phyloP scores from a whole-genome alignment of 2,329 filamentous ascomycete genomes.

The Trichoderma endophyticum region DNA sequence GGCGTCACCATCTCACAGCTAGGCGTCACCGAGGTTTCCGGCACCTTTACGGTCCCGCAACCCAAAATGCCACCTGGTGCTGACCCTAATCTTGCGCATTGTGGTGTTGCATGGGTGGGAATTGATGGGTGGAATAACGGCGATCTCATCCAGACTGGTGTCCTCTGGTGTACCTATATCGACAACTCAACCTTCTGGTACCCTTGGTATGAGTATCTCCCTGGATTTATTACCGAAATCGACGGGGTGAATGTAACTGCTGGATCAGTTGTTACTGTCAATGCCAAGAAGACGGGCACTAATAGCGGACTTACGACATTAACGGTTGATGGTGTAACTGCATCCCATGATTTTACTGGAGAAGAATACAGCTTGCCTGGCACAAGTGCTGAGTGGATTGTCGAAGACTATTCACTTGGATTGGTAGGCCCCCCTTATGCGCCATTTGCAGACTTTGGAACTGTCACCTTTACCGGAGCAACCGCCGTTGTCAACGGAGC shows the following conservation, averaged over 20 bases:
- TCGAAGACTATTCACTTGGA: neutral
- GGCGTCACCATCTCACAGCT: neutral
- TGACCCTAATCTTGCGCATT: neutral
- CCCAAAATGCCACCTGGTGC: neutral
- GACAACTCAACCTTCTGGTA: neutral
- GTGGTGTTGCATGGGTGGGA: slow-evolving; percentile 7
- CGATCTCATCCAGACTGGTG: slow-evolving; percentile 7
- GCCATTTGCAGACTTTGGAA: slow-evolving; percentile 7
- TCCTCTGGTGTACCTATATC: neutral
- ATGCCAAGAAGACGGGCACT: neutral
- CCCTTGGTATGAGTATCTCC: slow-evolving; percentile 10
- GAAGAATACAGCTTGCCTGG: neutral
- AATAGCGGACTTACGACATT: neutral
- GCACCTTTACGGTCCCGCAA: slow-evolving; percentile 3
- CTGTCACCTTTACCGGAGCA: neutral
- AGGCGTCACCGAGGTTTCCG: neutral
- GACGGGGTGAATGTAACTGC: neutral
- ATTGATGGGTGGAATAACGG: slow-evolving; percentile 2
- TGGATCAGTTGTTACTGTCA: slow-evolving; percentile 8
- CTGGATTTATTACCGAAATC: neutral
- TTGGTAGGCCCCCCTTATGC: neutral
- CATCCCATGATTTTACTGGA: neutral
- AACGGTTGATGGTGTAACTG: neutral
- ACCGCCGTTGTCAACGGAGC: neutral
- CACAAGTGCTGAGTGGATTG: slow-evolving; percentile 15